Percentiles rank a stretch among this genome's conserved stretches.
These are phyloP conservation scores for Quercus engelmannii DNA, from an alignment of 306 rosid species.

Conservation along the genomic window DNA sequence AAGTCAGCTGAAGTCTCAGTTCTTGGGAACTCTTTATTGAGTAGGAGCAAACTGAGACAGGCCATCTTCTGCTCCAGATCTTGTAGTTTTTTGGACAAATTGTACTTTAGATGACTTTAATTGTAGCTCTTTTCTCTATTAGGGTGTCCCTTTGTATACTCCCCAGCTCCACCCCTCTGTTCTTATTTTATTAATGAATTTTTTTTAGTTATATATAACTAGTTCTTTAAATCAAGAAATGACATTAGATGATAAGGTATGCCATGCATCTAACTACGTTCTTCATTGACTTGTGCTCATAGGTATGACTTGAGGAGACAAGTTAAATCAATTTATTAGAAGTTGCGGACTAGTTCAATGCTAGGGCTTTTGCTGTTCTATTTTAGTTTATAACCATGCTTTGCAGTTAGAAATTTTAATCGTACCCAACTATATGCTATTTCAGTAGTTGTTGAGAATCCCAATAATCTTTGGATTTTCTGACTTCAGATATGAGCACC, in stretches of 20 bases:
- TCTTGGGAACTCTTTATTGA: too few relatives aligned
- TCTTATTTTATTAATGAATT: too few relatives aligned
- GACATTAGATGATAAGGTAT: not conserved
- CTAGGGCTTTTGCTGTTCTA: not conserved
- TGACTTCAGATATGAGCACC: slow-evolving; percentile 81
- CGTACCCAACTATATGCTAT: not conserved
- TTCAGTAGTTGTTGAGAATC: not conserved
- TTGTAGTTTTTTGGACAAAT: too few relatives aligned
- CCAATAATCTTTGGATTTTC: slow-evolving; percentile 2
- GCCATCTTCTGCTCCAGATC: too few relatives aligned
- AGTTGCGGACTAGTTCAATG: not conserved
- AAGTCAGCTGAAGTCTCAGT: too few relatives aligned
- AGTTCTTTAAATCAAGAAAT: not conserved
- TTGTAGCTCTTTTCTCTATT: too few relatives aligned
- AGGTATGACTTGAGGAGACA: not conserved
- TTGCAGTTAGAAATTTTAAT: not conserved
- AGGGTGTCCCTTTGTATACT: too few relatives aligned
- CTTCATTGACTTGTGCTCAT: not conserved
- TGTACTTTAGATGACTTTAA: too few relatives aligned
- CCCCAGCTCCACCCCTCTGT: too few relatives aligned
- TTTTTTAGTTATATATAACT: too few relatives aligned
- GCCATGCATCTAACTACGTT: not conserved
- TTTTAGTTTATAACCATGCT: not conserved
- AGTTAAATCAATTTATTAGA: not conserved
- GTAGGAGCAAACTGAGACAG: too few relatives aligned